Evolutionary conservation across 352 stramenopile species (phyloP).

Genomic region (Globisporangium nodosum): DNA sequence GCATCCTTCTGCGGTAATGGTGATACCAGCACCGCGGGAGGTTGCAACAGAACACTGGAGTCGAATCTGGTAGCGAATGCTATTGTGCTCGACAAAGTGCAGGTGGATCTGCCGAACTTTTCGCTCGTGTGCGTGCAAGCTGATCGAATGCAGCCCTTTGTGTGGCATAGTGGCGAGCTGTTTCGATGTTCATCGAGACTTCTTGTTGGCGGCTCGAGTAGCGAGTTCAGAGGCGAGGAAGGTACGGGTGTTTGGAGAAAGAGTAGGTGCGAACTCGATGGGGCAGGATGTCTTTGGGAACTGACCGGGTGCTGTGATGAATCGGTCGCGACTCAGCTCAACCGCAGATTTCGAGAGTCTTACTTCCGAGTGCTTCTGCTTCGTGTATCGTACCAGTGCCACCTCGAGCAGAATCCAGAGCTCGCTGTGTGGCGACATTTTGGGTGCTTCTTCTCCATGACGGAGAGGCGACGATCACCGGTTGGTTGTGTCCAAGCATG

Average conservation of each 20-base stretch:
- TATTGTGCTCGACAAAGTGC: neutral
- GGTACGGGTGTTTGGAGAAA: constrained; percentile 33
- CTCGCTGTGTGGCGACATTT: constrained; percentile 35
- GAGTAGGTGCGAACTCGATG: constrained; percentile 17
- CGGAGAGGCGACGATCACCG: neutral
- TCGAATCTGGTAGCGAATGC: neutral
- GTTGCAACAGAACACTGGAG: no score
- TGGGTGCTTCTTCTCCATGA: constrained; percentile 21
- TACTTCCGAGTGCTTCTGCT: constrained; percentile 68
- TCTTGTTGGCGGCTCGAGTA: constrained; percentile 1
- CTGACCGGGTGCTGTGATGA: neutral
- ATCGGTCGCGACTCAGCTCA: constrained; percentile 30
- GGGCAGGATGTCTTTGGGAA: neutral
- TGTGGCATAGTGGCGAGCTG: constrained; percentile 25
- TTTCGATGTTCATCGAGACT: no score
- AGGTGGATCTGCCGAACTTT: constrained; percentile 47
- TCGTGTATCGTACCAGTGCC: constrained; percentile 57
- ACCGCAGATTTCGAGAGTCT: constrained; percentile 48
- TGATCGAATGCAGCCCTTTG: constrained; percentile 60
- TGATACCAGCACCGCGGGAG: no score
- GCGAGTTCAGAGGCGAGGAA: constrained; percentile 22
- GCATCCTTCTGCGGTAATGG: no score
- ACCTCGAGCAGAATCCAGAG: constrained; percentile 54
- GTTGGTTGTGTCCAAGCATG: no score
- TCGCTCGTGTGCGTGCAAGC: constrained; percentile 50